A percentile compares a stretch with the other conserved stretches of the same genome.
These are phyloP conservation scores for Thermothielavioides terrestris DNA, from an alignment of 495 filamentous ascomycete species.

Conservation along the genomic window DNA sequence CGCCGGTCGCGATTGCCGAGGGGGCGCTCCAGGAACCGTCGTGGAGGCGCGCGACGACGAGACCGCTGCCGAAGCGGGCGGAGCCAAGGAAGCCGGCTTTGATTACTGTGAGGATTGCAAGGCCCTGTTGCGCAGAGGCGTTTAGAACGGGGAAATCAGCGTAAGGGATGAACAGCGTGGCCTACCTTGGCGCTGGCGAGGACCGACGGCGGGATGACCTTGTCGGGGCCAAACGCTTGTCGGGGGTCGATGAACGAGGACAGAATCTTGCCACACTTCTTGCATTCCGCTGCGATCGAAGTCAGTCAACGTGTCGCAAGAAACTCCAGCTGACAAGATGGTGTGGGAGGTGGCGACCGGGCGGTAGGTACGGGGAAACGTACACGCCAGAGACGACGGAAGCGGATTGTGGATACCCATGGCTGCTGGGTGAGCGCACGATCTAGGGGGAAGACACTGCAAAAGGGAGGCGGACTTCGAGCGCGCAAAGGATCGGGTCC, in stretches of 20 bases:
- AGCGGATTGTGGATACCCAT: conserved; percentile 54
- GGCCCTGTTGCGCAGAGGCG: conserved; percentile 51
- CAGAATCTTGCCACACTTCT: conserved; percentile 86
- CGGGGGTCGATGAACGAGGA: conserved; percentile 89
- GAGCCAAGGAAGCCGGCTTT: conserved; percentile 96
- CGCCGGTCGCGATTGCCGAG: conserved; percentile 80
- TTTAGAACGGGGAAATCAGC: background rate
- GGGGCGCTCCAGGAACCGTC: conserved; percentile 94
- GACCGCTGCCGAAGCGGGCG: conserved; percentile 81
- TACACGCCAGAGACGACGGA: conserved; percentile 51
- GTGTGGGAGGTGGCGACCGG: background rate
- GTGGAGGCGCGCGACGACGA: conserved; percentile 86
- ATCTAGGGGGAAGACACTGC: background rate
- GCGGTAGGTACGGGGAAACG: conserved; percentile 22
- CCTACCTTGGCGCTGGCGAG: conserved; percentile 84
- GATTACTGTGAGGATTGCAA: conserved; percentile 88
- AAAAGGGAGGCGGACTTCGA: too few species aligned
- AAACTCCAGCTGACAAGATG: too few species aligned
- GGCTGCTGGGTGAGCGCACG: conserved; percentile 10
- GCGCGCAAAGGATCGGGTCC: too few species aligned
- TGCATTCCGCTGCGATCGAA: conserved; percentile 62
- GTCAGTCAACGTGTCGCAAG: conserved; percentile 4
- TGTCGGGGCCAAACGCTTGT: conserved; percentile 93
- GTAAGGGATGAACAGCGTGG: background rate
- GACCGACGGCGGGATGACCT: conserved; percentile 89